A percentile compares a stretch with the other conserved stretches of the same genome.
Conservation (phyloP, 1,284 basidiomycete species). For the Ustilago esculenta region DNA sequence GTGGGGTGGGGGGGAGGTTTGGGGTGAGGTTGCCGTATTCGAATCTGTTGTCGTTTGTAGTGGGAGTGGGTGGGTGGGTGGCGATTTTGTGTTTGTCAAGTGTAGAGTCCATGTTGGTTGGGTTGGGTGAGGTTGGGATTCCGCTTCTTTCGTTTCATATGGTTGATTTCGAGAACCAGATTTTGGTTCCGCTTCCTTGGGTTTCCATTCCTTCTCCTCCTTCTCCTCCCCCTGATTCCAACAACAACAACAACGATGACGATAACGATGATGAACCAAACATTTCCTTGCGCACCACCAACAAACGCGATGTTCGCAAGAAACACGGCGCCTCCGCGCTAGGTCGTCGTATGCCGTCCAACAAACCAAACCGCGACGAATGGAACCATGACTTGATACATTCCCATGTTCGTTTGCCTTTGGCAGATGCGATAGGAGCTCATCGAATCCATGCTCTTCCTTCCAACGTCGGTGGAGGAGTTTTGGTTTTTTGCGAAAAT, state of each 20-base stretch:
- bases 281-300: no score
- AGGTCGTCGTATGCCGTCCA: slow-evolving; percentile 29
- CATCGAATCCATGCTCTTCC: slow-evolving; percentile 55
- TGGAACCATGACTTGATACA: slow-evolving; percentile 40
- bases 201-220: slow-evolving; percentile 26
- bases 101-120: slow-evolving; percentile 45
- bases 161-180: slow-evolving; percentile 36
- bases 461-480: slow-evolving; percentile 54
- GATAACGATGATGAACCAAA: slow-evolving; percentile 25
- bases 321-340: slow-evolving; percentile 54
- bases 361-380: slow-evolving; percentile 41
- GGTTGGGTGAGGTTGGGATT: slow-evolving; percentile 56
- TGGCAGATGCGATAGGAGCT: slow-evolving; percentile 55
- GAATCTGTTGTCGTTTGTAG: slow-evolving; percentile 42
- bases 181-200: slow-evolving; percentile 57
- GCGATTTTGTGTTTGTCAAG: slow-evolving; percentile 61
- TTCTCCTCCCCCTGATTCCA: slow-evolving; percentile 22
- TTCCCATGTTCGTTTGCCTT: slow-evolving; percentile 62
- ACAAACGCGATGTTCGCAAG: slow-evolving; percentile 19
- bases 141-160: slow-evolving; percentile 64
- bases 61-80: slow-evolving; percentile 28
- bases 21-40: slow-evolving; percentile 56
- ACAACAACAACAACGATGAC: slow-evolving; percentile 15
- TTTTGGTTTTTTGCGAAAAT: slow-evolving; percentile 59
- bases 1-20: no score